phyloP scores from a whole-genome alignment of 805 yeast species.

The Candida multigemmis region DNA sequence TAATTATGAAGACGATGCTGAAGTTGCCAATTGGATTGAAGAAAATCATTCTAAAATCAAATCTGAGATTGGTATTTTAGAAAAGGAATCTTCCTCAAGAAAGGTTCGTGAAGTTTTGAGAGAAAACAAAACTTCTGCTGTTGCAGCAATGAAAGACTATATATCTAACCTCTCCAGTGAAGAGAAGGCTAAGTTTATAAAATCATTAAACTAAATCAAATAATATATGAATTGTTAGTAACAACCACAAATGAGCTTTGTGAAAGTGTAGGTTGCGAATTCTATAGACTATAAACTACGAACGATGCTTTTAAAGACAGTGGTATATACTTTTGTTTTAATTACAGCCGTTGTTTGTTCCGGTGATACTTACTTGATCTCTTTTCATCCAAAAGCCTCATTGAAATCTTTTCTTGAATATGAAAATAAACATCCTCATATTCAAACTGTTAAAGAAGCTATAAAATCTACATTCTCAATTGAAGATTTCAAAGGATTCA shows the following conservation, averaged over 20 bases:
- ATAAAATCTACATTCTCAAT: conserved; percentile 50
- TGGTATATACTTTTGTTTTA: too few species aligned
- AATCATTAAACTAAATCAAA: conserved; percentile 12
- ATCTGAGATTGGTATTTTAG: conserved; percentile 50
- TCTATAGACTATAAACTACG: too few species aligned
- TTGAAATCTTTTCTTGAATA: conserved; percentile 39
- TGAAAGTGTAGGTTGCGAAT: background rate
- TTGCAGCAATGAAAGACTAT: conserved; percentile 26
- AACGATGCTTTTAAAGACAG: too few species aligned
- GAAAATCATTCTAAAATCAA: conserved; percentile 60
- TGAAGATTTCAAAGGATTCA: conserved; percentile 64
- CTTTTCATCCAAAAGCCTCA: conserved; percentile 41
- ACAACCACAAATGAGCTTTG: background rate
- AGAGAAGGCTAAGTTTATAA: conserved; percentile 19
- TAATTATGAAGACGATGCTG: conserved; percentile 63
- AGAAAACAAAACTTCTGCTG: conserved; percentile 20
- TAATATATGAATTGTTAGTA: conserved; percentile 1
- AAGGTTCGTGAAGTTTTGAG: conserved; percentile 46
- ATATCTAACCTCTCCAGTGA: conserved; percentile 23
- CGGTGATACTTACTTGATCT: conserved; percentile 31
- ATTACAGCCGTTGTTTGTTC: background rate
- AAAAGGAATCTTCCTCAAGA: conserved; percentile 57
- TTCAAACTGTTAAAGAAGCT: conserved; percentile 34
- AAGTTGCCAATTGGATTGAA: conserved; percentile 81
- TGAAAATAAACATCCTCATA: conserved; percentile 26